phyloP scores from a whole-genome alignment of 1,139 yeast genomes.

The Meyerozyma guilliermondii region DNA sequence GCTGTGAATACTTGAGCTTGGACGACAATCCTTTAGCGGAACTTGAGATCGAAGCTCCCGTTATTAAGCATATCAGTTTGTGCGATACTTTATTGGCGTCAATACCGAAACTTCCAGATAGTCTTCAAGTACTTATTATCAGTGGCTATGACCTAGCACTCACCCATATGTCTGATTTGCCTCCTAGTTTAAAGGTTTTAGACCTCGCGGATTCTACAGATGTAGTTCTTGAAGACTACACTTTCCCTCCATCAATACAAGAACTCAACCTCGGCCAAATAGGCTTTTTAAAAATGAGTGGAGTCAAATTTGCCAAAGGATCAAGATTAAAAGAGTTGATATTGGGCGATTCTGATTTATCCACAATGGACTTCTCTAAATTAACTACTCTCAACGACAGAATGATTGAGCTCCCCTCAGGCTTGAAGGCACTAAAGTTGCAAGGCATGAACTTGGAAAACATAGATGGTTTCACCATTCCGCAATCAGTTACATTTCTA shows the following conservation, averaged over 20 bases:
- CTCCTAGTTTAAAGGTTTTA: neutral
- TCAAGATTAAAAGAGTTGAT: neutral
- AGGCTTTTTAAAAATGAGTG: neutral
- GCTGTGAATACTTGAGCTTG: neutral
- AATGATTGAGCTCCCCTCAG: neutral
- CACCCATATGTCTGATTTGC: neutral
- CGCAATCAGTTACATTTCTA: neutral
- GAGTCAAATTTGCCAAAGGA: neutral
- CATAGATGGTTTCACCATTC: neutral
- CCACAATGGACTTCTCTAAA: too few relatives aligned
- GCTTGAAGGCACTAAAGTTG: neutral
- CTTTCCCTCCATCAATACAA: neutral
- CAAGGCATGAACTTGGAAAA: neutral
- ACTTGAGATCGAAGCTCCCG: neutral
- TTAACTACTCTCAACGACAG: neutral
- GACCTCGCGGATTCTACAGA: neutral
- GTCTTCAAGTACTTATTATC: neutral
- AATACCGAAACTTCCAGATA: neutral
- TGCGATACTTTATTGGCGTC: neutral
- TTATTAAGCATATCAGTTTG: neutral
- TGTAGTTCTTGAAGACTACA: neutral
- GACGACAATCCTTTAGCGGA: neutral
- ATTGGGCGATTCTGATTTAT: neutral
- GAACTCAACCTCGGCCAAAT: neutral
- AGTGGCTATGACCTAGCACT: neutral